Evolutionary conservation across 2,329 filamentous ascomycete species (phyloP).

Genomic region (Shiraia bambusicola): DNA sequence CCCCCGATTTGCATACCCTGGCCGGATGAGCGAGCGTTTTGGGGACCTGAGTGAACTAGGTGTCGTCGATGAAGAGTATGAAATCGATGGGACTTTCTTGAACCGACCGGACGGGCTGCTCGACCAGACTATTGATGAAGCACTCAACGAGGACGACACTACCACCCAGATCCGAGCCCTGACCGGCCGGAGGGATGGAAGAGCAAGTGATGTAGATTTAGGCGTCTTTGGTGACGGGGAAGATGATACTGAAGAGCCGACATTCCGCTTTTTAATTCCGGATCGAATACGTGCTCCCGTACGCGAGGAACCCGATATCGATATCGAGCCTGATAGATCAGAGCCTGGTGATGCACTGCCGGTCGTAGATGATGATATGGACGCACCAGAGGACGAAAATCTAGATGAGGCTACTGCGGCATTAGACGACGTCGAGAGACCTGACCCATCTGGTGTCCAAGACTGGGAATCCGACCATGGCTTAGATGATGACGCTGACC

Average conservation of each 20-base stretch:
- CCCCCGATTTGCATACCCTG: conserved; percentile 45
- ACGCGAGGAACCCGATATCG: conserved; percentile 14
- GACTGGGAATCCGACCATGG: conserved; percentile 38
- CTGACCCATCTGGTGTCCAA: conserved; percentile 17
- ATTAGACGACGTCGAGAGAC: conserved; percentile 27
- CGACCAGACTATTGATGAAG: conserved; percentile 40
- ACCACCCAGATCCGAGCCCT: conserved; percentile 33
- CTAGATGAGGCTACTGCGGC: conserved; percentile 23
- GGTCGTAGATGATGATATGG: conserved; percentile 12
- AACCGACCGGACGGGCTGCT: conserved; percentile 43
- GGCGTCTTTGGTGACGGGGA: conserved; percentile 37
- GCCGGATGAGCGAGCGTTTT: conserved; percentile 56
- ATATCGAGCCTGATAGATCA: conserved; percentile 13
- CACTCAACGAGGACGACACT: conserved; percentile 32
- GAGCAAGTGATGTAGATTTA: conserved; percentile 33
- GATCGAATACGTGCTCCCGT: conserved; percentile 31
- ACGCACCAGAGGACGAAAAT: conserved; percentile 18
- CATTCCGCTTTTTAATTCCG: conserved; percentile 43
- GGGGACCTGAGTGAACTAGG: conserved; percentile 48
- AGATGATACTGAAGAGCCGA: conserved; percentile 41
- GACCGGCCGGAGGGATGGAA: conserved; percentile 33
- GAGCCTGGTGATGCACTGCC: conserved; percentile 10
- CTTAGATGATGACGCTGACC: conserved; percentile 28
- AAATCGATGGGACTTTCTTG: conserved; percentile 48
- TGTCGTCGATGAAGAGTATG: conserved; percentile 37